Percentiles rank a stretch among this genome's conserved stretches.
Conservation (phyloP, 2,329 filamentous ascomycete species). For the Colletotrichum tofieldiae region DNA sequence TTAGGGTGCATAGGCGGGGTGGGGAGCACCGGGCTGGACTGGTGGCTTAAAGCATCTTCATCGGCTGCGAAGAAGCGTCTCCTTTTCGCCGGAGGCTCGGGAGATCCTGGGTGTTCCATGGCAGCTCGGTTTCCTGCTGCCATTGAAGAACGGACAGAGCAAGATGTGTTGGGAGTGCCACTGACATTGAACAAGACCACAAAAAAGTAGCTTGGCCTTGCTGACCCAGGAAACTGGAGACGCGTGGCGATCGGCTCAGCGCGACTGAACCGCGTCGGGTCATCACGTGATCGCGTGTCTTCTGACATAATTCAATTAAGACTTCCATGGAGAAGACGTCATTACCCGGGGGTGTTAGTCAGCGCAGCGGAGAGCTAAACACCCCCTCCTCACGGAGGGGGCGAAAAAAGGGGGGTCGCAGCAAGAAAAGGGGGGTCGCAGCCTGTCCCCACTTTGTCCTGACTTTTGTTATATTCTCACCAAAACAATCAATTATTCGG, state of each 20-base stretch:
- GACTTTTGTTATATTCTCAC: too few relatives aligned
- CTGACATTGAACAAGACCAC: constrained; percentile 1
- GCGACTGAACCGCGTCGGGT: constrained; percentile 55
- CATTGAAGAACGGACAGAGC: background rate
- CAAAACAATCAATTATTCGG: too few relatives aligned
- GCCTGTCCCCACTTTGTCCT: too few relatives aligned
- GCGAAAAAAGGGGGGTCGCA: too few relatives aligned
- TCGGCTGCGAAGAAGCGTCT: constrained; percentile 62
- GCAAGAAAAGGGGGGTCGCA: too few relatives aligned
- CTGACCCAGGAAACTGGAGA: constrained; percentile 49
- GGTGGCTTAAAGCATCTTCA: constrained; percentile 45
- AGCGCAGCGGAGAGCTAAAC: too few relatives aligned
- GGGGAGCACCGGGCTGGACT: constrained; percentile 37
- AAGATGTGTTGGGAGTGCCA: background rate
- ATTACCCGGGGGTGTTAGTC: too few relatives aligned
- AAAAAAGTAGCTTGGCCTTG: background rate
- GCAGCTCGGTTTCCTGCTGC: constrained; percentile 26
- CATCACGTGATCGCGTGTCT: constrained; percentile 58
- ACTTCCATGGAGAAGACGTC: constrained; percentile 28
- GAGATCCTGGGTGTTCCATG: constrained; percentile 59
- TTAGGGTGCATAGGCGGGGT: constrained; percentile 45
- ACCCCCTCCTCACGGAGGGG: too few relatives aligned
- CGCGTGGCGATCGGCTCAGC: constrained; percentile 52
- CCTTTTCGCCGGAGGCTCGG: constrained; percentile 64
- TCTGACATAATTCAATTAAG: constrained; percentile 40